Base-by-base conservation (phyloP, 2,329 filamentous ascomycete genomes). In the Fusarium sulawesiense region DNA sequence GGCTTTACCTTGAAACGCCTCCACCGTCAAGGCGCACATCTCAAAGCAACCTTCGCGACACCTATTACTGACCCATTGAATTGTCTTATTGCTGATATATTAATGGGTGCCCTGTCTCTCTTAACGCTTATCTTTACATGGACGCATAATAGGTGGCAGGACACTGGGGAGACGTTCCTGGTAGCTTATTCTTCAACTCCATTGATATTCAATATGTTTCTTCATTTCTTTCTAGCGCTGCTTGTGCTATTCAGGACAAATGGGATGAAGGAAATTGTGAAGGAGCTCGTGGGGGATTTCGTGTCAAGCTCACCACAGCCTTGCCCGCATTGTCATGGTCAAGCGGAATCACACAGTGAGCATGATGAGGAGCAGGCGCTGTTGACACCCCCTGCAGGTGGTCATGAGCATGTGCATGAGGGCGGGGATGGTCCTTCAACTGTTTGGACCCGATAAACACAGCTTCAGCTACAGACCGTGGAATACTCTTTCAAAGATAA, bases 401-500 rank as follows among this genome's bases (percentile, higher is more conserved):
- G 34, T n/a, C 34, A 37, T 12, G 18, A 37, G 18, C 9, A n/a
- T 12, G 1, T 7, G 18, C 34, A 37, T 37, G 34, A 37, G 34
- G 10, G 18, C 9, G 34, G 1, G 18, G 10, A 6, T 12, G 34
- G 10, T 37, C 0, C 10, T 7, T 1, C 34, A 37, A n/a, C 34
- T n/a, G 34, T 37, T 0, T 37, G 10, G 34, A 37, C 0, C 18
- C 6, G 34, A n/a, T 37, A n/a, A 37, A 37, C 5, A 11, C 9
- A 18, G 9, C 5, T 37, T n/a, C 32, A 34, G 4, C 4, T 16
- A 32, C 3, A 9, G 4, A 34, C 8, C 0, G 3, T 1, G 32
- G 4, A 18, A 6, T 18, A 10, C 16, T 18, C 9, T 18, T 34
- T 34, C 1, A 6, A 6, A 1, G 32, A 10, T 18, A 0, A 2